A percentile compares a stretch with the other conserved stretches of the same genome.
These are phyloP conservation scores for Hymenoscyphus scutula DNA, from an alignment of 2,329 filamentous ascomycete genomes.

Conservation along the genomic window DNA sequence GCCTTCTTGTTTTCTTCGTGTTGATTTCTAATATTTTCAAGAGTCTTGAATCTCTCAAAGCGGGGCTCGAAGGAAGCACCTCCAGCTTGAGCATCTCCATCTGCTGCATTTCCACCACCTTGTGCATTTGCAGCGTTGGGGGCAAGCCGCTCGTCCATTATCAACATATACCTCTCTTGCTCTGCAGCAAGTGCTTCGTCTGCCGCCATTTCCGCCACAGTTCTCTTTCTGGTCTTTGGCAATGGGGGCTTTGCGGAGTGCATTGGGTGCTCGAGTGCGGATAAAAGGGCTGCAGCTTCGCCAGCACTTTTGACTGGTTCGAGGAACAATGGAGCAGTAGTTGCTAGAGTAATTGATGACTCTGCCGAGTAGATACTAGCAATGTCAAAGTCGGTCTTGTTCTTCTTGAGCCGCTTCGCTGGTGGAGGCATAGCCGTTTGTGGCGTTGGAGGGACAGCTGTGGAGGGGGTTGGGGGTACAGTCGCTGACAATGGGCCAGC, in stretches of 20 bases:
- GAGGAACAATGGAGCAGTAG: conserved; percentile 71
- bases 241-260: conserved; percentile 74
- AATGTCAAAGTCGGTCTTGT: conserved; percentile 73
- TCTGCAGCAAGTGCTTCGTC: conserved; percentile 90
- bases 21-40: conserved; percentile 78
- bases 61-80: conserved; percentile 75
- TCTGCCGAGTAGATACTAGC: conserved; percentile 73
- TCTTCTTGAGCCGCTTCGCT: conserved; percentile 65
- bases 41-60: conserved; percentile 88
- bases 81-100: conserved; percentile 70
- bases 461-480: conserved; percentile 63
- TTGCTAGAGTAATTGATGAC: conserved; percentile 69
- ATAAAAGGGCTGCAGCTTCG: conserved; percentile 69
- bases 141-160: conserved; percentile 78
- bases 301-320: conserved; percentile 69
- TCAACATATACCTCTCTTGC: conserved; percentile 88
- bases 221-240: conserved; percentile 88
- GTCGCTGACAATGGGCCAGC: conserved; percentile 44
- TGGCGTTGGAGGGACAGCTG: conserved; percentile 58
- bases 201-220: conserved; percentile 88
- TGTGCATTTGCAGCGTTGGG: conserved; percentile 57
- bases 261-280: conserved; percentile 70
- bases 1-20: conserved; percentile 74
- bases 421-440: conserved; percentile 55
- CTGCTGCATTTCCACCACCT: conserved; percentile 55